Conservation (phyloP, 2,329 filamentous ascomycete species). For the Trichoderma atrobrunneum region DNA sequence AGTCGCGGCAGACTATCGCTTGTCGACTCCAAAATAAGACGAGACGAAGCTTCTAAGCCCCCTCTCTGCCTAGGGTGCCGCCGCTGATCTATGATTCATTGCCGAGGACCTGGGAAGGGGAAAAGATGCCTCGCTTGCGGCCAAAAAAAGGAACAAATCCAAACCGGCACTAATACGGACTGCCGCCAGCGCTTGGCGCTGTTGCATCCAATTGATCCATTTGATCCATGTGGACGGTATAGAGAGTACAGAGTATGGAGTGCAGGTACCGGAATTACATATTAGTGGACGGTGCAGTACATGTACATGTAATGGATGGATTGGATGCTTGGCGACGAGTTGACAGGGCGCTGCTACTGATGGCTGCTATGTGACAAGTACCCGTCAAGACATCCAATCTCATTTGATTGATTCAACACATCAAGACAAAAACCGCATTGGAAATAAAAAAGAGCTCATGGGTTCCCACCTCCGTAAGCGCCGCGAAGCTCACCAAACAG, state of each 20-base stretch:
- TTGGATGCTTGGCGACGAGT: background rate
- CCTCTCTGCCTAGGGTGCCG: background rate
- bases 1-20: background rate
- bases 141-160: background rate
- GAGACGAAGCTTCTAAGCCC: background rate
- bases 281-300: too few relatives aligned
- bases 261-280: background rate
- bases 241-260: background rate
- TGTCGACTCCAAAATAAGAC: background rate
- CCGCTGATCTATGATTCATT: background rate
- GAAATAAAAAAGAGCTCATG: background rate
- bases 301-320: background rate
- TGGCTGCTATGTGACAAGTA: background rate
- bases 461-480: constrained; percentile 7
- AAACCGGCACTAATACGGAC: background rate
- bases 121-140: background rate
- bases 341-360: background rate
- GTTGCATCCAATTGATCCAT: background rate
- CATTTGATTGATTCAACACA: background rate
- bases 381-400: background rate
- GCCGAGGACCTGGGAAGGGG: background rate
- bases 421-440: background rate
- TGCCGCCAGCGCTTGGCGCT: background rate
- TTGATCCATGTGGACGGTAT: background rate
- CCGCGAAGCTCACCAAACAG: constrained; percentile 9